Percentiles rank a stretch among this genome's conserved stretches.
Conservation (phyloP, 148 eudicot species). For the Persicaria tinctoria region DNA sequence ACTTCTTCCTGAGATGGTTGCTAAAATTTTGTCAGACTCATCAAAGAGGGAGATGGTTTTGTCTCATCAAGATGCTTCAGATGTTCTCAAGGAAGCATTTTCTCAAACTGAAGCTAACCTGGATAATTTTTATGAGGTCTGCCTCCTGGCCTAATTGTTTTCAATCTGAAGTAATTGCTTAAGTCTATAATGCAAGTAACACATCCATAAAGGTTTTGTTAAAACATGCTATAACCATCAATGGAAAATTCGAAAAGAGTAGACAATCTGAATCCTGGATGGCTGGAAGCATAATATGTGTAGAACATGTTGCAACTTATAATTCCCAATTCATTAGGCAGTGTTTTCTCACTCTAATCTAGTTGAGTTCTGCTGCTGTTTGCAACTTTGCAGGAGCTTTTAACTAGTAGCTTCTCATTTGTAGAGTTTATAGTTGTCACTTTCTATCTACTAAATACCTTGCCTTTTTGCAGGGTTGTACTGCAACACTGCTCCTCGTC, state of each 20-base stretch:
- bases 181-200: not conserved
- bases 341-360: too few species aligned
- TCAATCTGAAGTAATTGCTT: not conserved
- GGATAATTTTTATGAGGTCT: conserved; percentile 79
- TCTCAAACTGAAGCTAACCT: conserved; percentile 63
- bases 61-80: conserved; percentile 66
- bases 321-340: too few species aligned
- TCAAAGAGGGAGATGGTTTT: conserved; percentile 61
- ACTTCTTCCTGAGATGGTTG: conserved; percentile 64
- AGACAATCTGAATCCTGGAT: too few species aligned
- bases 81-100: conserved; percentile 82
- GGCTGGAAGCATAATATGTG: too few species aligned
- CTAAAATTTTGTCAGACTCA: conserved; percentile 64
- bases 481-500: conserved; percentile 84
- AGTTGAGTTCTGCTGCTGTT: too few species aligned
- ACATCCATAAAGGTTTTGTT: not conserved
- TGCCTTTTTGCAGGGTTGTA: conserved; percentile 77
- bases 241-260: too few species aligned
- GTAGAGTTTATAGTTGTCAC: not conserved
- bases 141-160: conserved; percentile 3
- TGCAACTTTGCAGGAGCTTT: too few species aligned
- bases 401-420: too few species aligned
- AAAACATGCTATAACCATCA: not conserved
- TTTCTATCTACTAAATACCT: not conserved
- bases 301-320: too few species aligned